Evolutionary conservation across 257 asterid genomes (phyloP), one percentile per base, ranked within the genome.

Genomic region (Gynochthodes officinalis): DNA sequence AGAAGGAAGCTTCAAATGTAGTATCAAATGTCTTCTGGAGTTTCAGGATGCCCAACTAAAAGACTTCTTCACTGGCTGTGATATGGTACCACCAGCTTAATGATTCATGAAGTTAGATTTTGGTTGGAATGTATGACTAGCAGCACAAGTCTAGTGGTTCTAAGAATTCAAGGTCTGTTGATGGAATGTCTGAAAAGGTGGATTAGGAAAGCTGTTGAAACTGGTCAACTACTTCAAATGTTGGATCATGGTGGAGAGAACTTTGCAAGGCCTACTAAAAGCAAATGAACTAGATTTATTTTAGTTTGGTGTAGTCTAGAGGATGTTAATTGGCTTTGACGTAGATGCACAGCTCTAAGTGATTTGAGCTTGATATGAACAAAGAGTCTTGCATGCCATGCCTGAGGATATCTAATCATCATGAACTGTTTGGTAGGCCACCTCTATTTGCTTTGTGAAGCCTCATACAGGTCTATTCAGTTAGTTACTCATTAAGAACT

Each of bases 231-330:
- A 14, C 25, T 60, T 60, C 5, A 6, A 60, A 9, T 33, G 27
- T 32, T 60, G 66, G 44, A 60, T 28, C 43, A 60, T 60, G 66
- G 25, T 60, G 66, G 66, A 32, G 21, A 32, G 23, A 33, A 55
- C 61, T 32, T 59, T n/a, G n/a, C n/a, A n/a, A n/a, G n/a, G n/a
- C n/a, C n/a, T n/a, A n/a, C n/a, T n/a, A n/a, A n/a, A n/a, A n/a
- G n/a, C n/a, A n/a, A n/a, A n/a, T n/a, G n/a, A n/a, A n/a, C n/a
- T n/a, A n/a, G n/a, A n/a, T n/a, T n/a, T n/a, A n/a, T n/a, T n/a
- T n/a, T n/a, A n/a, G n/a, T n/a, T n/a, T n/a, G n/a, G n/a, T n/a
- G n/a, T n/a, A n/a, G n/a, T n/a, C n/a, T n/a, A n/a, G n/a, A n/a
- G n/a, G n/a, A n/a, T n/a, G n/a, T n/a, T n/a, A n/a, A n/a, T n/a